Percentiles rank a stretch among this genome's conserved stretches.
These are phyloP conservation scores for Cyberlindnera americana DNA, from an alignment of 805 yeast species.

Conservation along the genomic window DNA sequence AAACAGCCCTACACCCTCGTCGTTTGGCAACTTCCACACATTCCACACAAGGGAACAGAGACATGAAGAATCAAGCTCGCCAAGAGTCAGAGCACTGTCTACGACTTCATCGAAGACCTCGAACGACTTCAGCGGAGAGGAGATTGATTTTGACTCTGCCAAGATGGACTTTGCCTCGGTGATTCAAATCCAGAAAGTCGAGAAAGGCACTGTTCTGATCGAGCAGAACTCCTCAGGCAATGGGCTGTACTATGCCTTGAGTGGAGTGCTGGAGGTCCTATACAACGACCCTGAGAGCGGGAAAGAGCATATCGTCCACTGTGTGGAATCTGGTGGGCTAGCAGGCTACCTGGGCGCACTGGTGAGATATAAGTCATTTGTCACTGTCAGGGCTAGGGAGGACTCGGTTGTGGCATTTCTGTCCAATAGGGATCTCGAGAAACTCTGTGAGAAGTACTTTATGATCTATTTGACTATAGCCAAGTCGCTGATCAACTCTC, in stretches of 20 bases:
- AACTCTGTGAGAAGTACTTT: constrained; percentile 70
- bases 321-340: constrained; percentile 71
- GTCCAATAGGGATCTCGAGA: constrained; percentile 58
- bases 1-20: constrained; percentile 21
- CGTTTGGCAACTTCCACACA: constrained; percentile 13
- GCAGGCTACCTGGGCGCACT: constrained; percentile 85
- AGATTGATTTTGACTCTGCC: constrained; percentile 44
- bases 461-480: constrained; percentile 77
- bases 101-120: constrained; percentile 3
- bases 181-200: constrained; percentile 51
- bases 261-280: constrained; percentile 69
- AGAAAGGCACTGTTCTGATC: constrained; percentile 54
- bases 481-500: constrained; percentile 57
- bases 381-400: constrained; percentile 58
- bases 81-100: constrained; percentile 9
- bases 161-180: constrained; percentile 57
- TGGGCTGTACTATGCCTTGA: constrained; percentile 78
- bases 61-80: not conserved
- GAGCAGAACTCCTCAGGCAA: constrained; percentile 62
- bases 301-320: constrained; percentile 44
- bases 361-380: constrained; percentile 76
- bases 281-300: constrained; percentile 34
- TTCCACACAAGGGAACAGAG: constrained; percentile 3
- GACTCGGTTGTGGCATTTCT: constrained; percentile 70
- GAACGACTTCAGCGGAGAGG: constrained; percentile 16